Evolutionary conservation across 768 basidiomycete genomes (phyloP).

Genomic region (Naganishia randhawae): DNA sequence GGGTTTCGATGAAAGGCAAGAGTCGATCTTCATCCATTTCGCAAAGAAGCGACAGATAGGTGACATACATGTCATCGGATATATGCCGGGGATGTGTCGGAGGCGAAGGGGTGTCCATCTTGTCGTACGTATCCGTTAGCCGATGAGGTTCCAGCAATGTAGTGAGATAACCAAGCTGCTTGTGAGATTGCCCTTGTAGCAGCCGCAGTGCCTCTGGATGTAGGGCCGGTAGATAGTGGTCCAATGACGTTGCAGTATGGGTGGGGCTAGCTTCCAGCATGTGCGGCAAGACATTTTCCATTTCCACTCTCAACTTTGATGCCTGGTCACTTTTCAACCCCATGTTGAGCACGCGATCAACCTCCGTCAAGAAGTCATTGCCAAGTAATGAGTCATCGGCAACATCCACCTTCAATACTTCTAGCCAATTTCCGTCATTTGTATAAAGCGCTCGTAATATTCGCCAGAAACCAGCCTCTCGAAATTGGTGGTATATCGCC

Average conservation of each 20-base stretch:
- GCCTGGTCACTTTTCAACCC: conserved; percentile 59
- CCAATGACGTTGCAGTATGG: conserved; percentile 68
- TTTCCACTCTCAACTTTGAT: conserved; percentile 57
- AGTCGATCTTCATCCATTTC: conserved; percentile 64
- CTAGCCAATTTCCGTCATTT: conserved; percentile 70
- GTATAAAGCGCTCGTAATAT: conserved; percentile 79
- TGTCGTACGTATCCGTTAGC: conserved; percentile 50
- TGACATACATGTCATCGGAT: conserved; percentile 54
- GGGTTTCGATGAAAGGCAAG: conserved; percentile 60
- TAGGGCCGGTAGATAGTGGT: conserved; percentile 63
- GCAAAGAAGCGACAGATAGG: conserved; percentile 71
- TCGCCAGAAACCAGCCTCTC: conserved; percentile 80
- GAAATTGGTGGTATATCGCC: conserved; percentile 65
- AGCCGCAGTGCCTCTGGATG: conserved; percentile 64
- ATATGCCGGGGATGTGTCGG: conserved; percentile 51
- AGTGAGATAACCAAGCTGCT: conserved; percentile 72
- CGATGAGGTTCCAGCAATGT: conserved; percentile 63
- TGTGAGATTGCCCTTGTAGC: conserved; percentile 56
- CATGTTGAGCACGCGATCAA: conserved; percentile 45
- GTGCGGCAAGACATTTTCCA: conserved; percentile 62
- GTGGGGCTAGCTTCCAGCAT: conserved; percentile 63
- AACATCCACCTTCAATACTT: conserved; percentile 68
- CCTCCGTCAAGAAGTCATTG: conserved; percentile 62
- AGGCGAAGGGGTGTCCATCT: conserved; percentile 28
- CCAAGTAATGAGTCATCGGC: conserved; percentile 61